Evolutionary conservation across 2,329 filamentous ascomycete species (phyloP), one percentile per base, ranked within the genome.

Genomic region (Chaetomium sp.): DNA sequence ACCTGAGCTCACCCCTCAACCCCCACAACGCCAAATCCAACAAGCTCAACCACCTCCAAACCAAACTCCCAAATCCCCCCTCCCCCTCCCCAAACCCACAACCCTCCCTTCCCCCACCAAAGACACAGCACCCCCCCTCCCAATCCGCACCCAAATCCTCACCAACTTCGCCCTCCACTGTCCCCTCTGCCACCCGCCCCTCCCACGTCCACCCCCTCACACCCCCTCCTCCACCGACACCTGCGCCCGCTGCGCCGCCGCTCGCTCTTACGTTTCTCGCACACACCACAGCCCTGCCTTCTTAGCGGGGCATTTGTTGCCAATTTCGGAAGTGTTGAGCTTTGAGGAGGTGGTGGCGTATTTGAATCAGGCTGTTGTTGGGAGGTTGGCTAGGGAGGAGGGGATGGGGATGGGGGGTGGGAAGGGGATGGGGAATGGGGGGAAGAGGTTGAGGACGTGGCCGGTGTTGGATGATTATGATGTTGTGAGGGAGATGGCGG

Each of bases 321-420:
- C 51, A 35, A 54, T 57, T 34, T 54, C 51, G 7, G 34, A 52
- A 12, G 52, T 37, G 3, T 14, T 54, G 9, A 41, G 41, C 32
- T 57, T 54, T 34, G 51, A 53, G 47, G 55, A 54, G 55, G 38
- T 45, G 36, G 48, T 54, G 2, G 52, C 55, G 1, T 49, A 52
- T 9, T 38, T 57, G 14, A 57, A 57, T 38, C 32, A 47, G 41
- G 52, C 37, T 2, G 50, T 57, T 9, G 19, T 45, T 3, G 14
- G 12, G 6, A 14, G 52, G 1, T 10, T 54, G 40, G 46, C 38
- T 27, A 11, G 40, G 37, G 38, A 35, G 12, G 4, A 49, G 19
- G 42, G 12, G 37, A 8, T 34, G 36, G 11, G 45, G 3, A 27
- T 27, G 19, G 19, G 19, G 19, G 19, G 19, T 27, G 19, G 19